These are phyloP conservation scores for Paecilomyces formosus DNA, from an alignment of 2,329 filamentous ascomycete genomes.

Conservation along the genomic window DNA sequence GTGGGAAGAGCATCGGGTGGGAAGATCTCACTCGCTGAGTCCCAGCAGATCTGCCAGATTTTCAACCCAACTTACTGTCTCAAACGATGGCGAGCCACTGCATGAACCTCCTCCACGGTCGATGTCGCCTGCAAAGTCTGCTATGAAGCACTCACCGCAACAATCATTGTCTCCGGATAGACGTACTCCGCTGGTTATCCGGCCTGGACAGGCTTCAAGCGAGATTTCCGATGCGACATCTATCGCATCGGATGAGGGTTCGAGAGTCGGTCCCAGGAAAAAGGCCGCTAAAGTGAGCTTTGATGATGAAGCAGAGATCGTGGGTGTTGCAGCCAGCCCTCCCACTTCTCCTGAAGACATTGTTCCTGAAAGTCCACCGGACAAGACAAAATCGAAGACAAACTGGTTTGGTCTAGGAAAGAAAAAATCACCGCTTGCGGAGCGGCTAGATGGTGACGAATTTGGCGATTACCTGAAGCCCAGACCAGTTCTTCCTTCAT, in stretches of 20 bases:
- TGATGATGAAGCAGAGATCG: slow-evolving; percentile 48
- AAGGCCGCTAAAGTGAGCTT: slow-evolving; percentile 61
- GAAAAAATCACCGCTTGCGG: slow-evolving; percentile 19
- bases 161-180: slow-evolving; percentile 30
- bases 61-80: slow-evolving; percentile 43
- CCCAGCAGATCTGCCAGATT: slow-evolving; percentile 53
- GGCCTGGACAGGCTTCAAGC: slow-evolving; percentile 34
- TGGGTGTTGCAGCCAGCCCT: slow-evolving; percentile 37
- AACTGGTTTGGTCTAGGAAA: slow-evolving; percentile 31
- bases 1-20: not conserved
- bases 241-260: slow-evolving; percentile 37
- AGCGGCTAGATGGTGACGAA: slow-evolving; percentile 38
- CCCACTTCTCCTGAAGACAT: slow-evolving; percentile 34
- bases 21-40: slow-evolving; percentile 23
- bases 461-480: slow-evolving; percentile 52
- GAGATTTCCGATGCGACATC: slow-evolving; percentile 53
- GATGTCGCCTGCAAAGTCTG: slow-evolving; percentile 55
- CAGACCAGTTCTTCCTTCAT: slow-evolving; percentile 52
- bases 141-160: slow-evolving; percentile 50
- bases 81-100: slow-evolving; percentile 39
- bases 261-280: slow-evolving; percentile 38
- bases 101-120: slow-evolving; percentile 55
- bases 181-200: slow-evolving; percentile 12
- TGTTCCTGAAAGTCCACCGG: slow-evolving; percentile 24
- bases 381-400: slow-evolving; percentile 22